Evolutionary conservation across 768 basidiomycete species (phyloP).

Genomic region (Lactarius trivialis): DNA sequence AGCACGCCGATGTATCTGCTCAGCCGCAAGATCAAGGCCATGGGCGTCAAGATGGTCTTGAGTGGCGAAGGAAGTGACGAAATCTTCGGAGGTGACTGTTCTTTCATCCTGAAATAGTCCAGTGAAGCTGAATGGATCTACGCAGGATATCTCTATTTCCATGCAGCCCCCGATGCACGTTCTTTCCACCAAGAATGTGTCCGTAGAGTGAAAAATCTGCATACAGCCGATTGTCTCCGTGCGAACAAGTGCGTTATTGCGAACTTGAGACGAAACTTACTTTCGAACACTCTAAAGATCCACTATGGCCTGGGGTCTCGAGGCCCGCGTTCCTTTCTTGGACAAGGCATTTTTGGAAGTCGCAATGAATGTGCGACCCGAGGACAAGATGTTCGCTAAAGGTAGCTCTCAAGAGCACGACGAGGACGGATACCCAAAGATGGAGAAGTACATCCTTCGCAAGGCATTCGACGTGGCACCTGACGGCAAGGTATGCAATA

Average conservation of each 20-base stretch:
- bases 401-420: slow-evolving; percentile 69
- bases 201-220: slow-evolving; percentile 92
- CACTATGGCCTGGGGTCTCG: slow-evolving; percentile 99
- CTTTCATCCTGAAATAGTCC: background rate
- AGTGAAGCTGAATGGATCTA: slow-evolving; percentile 6
- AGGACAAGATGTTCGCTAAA: slow-evolving; percentile 85
- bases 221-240: slow-evolving; percentile 93
- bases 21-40: slow-evolving; percentile 97
- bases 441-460: slow-evolving; percentile 98
- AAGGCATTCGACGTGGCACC: slow-evolving; percentile 91
- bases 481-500: slow-evolving; percentile 54
- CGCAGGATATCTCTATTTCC: slow-evolving; percentile 96
- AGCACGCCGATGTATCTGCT: slow-evolving; percentile 99
- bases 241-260: slow-evolving; percentile 87
- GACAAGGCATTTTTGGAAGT: slow-evolving; percentile 95
- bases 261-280: background rate
- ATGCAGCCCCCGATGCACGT: slow-evolving; percentile 82
- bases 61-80: slow-evolving; percentile 98
- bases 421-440: slow-evolving; percentile 78
- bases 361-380: slow-evolving; percentile 83
- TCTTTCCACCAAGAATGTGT: slow-evolving; percentile 96
- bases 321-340: slow-evolving; percentile 97
- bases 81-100: slow-evolving; percentile 76
- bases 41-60: slow-evolving; percentile 99
- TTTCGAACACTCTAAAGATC: slow-evolving; percentile 41